A percentile compares a stretch with the other conserved stretches of the same genome.
Evolutionary conservation across 1,284 basidiomycete species (phyloP).

Genomic region (Hypsizygus ulmarius): DNA sequence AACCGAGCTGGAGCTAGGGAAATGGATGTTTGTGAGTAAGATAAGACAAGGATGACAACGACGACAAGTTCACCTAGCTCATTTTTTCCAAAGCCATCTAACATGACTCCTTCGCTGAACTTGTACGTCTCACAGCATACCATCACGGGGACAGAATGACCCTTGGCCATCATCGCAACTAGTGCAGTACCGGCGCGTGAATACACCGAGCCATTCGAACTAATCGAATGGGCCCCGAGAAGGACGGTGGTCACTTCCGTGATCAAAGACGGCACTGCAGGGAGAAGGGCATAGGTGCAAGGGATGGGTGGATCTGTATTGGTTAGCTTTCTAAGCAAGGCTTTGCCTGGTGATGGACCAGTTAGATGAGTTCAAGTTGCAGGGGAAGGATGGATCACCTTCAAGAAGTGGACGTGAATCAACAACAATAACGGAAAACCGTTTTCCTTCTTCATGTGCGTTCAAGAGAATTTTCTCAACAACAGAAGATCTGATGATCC

Average conservation of each 20-base stretch:
- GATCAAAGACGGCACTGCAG: constrained; percentile 85
- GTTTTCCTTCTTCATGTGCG: constrained; percentile 70
- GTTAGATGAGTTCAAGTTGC: constrained; percentile 2
- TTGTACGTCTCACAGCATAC: constrained; percentile 99
- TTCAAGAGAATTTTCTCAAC: constrained; percentile 88
- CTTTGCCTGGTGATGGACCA: constrained; percentile 58
- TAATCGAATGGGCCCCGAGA: constrained; percentile 90
- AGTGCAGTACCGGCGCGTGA: constrained; percentile 94
- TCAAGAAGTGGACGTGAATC: constrained; percentile 93
- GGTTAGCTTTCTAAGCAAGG: constrained; percentile 71
- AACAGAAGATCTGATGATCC: constrained; percentile 73
- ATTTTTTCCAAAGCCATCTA: constrained; percentile 96
- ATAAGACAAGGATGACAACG: background rate
- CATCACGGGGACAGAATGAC: constrained; percentile 87
- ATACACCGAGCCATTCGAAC: constrained; percentile 94
- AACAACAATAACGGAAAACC: constrained; percentile 91
- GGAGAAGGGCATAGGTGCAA: constrained; percentile 89
- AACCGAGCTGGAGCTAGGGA: constrained; percentile 23
- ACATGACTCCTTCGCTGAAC: constrained; percentile 89
- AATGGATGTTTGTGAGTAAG: constrained; percentile 15
- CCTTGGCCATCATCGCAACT: constrained; percentile 94
- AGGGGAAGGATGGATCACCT: constrained; percentile 45
- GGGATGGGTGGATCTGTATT: constrained; percentile 65
- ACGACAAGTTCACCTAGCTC: constrained; percentile 73
- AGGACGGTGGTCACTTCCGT: constrained; percentile 81